Evolutionary conservation across 345 rosid species (phyloP).

Genomic region (Lumnitzera racemosa): DNA sequence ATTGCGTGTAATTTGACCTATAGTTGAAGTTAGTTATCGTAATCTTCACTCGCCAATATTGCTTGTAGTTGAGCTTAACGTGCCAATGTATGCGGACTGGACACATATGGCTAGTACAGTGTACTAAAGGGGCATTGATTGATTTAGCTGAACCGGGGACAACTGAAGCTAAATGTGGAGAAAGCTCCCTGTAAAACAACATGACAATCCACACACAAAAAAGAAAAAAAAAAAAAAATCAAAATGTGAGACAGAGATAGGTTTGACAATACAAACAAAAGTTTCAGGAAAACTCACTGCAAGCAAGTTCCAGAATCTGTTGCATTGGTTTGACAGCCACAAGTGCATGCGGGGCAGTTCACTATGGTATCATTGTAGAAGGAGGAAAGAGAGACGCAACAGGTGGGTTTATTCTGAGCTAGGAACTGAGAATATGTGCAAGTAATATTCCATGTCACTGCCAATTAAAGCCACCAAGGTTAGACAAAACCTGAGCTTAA

Average conservation of each 20-base stretch:
- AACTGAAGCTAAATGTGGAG: slow-evolving; percentile 60
- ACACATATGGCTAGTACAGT: slow-evolving; percentile 84
- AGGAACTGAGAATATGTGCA: slow-evolving; percentile 85
- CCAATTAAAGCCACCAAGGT: slow-evolving; percentile 9
- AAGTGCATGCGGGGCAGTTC: slow-evolving; percentile 72
- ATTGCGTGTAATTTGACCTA: slow-evolving; percentile 62
- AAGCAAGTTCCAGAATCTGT: slow-evolving; percentile 48
- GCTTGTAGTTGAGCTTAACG: slow-evolving; percentile 79
- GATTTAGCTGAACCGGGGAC: slow-evolving; percentile 38
- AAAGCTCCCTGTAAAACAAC: slow-evolving; percentile 39
- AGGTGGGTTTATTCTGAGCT: slow-evolving; percentile 77
- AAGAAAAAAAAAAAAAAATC: too few species aligned
- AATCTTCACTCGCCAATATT: slow-evolving; percentile 88
- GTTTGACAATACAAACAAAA: not conserved
- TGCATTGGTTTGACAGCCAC: slow-evolving; percentile 65
- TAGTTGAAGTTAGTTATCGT: slow-evolving; percentile 83
- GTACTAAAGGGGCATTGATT: slow-evolving; percentile 43
- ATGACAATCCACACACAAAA: not conserved
- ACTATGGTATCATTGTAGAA: slow-evolving; percentile 79
- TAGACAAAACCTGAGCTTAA: not conserved
- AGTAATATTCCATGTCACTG: slow-evolving; percentile 50
- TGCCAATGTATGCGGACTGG: slow-evolving; percentile 89
- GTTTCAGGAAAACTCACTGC: slow-evolving; percentile 34
- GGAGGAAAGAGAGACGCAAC: slow-evolving; percentile 88
- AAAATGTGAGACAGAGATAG: not conserved